Base-by-base conservation (phyloP, 441 rosid genomes). In the Arabidopsis hybrid region DNA sequence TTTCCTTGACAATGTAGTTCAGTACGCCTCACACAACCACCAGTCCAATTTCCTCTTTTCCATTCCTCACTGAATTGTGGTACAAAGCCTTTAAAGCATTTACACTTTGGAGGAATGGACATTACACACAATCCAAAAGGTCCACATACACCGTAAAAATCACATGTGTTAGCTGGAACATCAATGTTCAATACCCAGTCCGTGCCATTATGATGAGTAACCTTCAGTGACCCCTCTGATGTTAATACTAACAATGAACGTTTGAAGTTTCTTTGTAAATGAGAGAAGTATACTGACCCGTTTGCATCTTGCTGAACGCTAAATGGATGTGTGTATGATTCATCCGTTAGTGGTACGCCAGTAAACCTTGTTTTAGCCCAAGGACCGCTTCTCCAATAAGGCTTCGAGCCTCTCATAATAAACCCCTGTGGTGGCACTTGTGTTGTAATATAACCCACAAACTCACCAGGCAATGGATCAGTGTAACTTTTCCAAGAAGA, bases 11-110 rank as follows among this genome's bases (percentile, higher is more conserved):
- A 92, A 26, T 68, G 67, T 78, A 88, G 56, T 8, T 62, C 34
- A 4, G 77, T 49, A 43, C 76, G 84, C 80, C 92, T 83, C 8
- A 55, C 69, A 72, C 95, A 92, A 8, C 95, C 97, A 14, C 78
- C 82, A 0, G 89, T 77, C 88, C 90, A 83, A 56, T 79, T 78
- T 9, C 81, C 83, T 16, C 5, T 69, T 2, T 32, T 72, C 96
- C 93, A 92, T 12, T 81, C 82, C 5, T 60, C 80, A 13, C 6
- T 8, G 29, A 45, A 42, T 21, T 71, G 65, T 0, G 85, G 88
- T 12, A 29, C 57, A 69, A 78, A 86, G 4, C 89, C 86, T 70
- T 14, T 71, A 5, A 52, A 52, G 45, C 87, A 60, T 60, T 39
- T 21, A 34, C 82, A 75, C 4, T 45, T 75, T 59, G 82, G 74